These are phyloP conservation scores for Dryadomyces quercus-mongolicae DNA, from an alignment of 2,329 filamentous ascomycete genomes.

Conservation along the genomic window DNA sequence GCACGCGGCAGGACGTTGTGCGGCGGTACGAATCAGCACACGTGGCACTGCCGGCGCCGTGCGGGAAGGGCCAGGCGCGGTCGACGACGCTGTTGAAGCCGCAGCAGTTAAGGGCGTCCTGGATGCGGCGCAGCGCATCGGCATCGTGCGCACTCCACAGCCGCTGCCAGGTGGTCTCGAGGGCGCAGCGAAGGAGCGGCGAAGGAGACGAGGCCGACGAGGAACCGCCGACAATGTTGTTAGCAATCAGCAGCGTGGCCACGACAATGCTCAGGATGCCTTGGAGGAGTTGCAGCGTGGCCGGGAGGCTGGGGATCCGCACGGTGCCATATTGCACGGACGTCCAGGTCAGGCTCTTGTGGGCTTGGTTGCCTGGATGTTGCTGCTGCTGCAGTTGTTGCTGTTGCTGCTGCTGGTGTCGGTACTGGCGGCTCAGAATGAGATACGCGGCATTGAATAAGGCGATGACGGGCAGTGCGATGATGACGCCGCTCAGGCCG, in stretches of 20 bases:
- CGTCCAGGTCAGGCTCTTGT: background rate
- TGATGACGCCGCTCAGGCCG: slow-evolving; percentile 4
- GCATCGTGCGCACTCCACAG: slow-evolving; percentile 40
- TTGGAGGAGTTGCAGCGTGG: slow-evolving; percentile 8
- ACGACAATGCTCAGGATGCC: slow-evolving; percentile 27
- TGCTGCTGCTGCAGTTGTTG: background rate
- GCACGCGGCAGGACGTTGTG: slow-evolving; percentile 32
- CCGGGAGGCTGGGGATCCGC: background rate
- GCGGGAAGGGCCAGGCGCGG: slow-evolving; percentile 49
- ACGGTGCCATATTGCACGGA: background rate
- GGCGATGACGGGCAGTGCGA: slow-evolving; percentile 7
- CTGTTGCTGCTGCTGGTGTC: background rate
- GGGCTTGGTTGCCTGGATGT: background rate
- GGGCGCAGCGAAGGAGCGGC: slow-evolving; percentile 30
- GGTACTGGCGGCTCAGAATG: background rate
- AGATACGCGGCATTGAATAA: slow-evolving; percentile 4
- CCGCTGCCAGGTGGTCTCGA: slow-evolving; percentile 43
- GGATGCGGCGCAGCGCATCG: slow-evolving; percentile 41
- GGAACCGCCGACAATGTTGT: background rate
- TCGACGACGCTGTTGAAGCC: slow-evolving; percentile 47
- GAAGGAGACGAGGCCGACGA: slow-evolving; percentile 19
- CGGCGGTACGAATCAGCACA: slow-evolving; percentile 35
- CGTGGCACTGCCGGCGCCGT: slow-evolving; percentile 12
- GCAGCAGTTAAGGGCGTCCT: slow-evolving; percentile 56
- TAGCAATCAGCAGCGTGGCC: slow-evolving; percentile 28